Base-by-base conservation (phyloP, 2,329 filamentous ascomycete species). In the Diaporthe vexans region DNA sequence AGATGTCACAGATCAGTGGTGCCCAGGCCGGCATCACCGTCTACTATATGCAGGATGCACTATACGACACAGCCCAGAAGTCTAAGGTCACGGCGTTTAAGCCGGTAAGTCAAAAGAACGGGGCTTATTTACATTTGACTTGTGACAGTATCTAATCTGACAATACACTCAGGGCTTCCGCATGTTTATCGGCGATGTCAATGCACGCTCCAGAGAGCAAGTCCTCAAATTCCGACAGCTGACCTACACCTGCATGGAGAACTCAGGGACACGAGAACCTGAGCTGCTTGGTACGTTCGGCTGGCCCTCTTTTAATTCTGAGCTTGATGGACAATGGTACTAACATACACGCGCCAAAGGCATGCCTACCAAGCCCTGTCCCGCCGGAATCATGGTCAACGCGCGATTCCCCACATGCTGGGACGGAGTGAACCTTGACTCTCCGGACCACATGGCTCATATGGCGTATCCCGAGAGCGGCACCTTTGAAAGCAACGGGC, bases 1-100 rank as follows among this genome's bases (percentile, higher is more conserved):
- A 74, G 54, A 71, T 35, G 24, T 56, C 67, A 15, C 69, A 74
- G 37, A 43, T 89, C 89, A 76, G 88, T 90, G 73, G 89, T 85
- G 80, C 87, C 1, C 76, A 80, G 7, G 83, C 81, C 37, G 83
- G 83, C 74, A 82, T 85, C 54, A 81, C 83, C 6, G 83, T 85
- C 8, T 85, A 85, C 79, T 85, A 85, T 72, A 71, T 74, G 67
- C 40, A 52, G 26, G 58, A 74, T 26, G 68, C 61, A 19, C 72
- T 67, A 26, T 56, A 69, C 43, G 72, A 74, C n/a, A 48, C 52
- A 29, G 19, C 29, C n/a, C 37, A 65, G 61, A 65, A 65, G 61
- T 65, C 43, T 33, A 74, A 74, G 29, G 56, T 84, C 54, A 84
- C 82, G 19, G 82, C 83, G n/a, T 84, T 84, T 79, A 57, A 72